Conservation (phyloP, 441 rosid species). For the Populus hybrid region DNA sequence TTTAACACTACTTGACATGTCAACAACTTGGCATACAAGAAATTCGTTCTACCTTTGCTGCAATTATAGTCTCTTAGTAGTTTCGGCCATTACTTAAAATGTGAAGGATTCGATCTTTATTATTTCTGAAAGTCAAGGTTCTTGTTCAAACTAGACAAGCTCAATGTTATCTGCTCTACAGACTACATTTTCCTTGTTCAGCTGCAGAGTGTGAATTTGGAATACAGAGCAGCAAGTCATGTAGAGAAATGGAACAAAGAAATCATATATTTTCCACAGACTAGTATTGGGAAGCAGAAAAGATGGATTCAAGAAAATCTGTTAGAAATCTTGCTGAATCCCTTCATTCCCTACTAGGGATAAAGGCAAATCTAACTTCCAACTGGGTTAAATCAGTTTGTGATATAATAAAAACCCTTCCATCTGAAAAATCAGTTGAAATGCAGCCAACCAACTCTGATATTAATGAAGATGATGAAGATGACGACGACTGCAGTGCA, state of each 20-base stretch:
- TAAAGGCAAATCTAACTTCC: slow-evolving; percentile 53
- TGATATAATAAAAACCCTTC: slow-evolving; percentile 37
- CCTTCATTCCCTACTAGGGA: slow-evolving; percentile 65
- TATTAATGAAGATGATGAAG: slow-evolving; percentile 13
- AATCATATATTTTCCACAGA: not conserved
- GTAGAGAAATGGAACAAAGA: not conserved
- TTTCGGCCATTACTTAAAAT: not conserved
- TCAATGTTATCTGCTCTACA: not conserved
- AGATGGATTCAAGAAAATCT: slow-evolving; percentile 38
- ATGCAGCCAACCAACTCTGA: not conserved
- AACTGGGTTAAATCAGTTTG: slow-evolving; percentile 64
- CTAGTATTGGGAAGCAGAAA: slow-evolving; percentile 12
- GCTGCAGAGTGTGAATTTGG: slow-evolving; percentile 8
- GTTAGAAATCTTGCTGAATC: slow-evolving; percentile 43
- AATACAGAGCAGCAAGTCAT: not conserved
- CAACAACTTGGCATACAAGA: not conserved
- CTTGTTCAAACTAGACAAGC: not conserved
- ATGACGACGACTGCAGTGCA: not conserved
- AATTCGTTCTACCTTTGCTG: not conserved
- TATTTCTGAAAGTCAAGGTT: not conserved
- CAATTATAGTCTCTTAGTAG: not conserved
- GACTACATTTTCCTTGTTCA: not conserved
- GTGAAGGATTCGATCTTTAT: not conserved
- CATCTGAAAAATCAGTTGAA: slow-evolving; percentile 12
- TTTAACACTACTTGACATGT: not conserved